Percentiles rank a stretch among this genome's conserved stretches.
Evolutionary conservation across 2,329 filamentous ascomycete genomes (phyloP).

Genomic region (Phaeoacremonium minimum): DNA sequence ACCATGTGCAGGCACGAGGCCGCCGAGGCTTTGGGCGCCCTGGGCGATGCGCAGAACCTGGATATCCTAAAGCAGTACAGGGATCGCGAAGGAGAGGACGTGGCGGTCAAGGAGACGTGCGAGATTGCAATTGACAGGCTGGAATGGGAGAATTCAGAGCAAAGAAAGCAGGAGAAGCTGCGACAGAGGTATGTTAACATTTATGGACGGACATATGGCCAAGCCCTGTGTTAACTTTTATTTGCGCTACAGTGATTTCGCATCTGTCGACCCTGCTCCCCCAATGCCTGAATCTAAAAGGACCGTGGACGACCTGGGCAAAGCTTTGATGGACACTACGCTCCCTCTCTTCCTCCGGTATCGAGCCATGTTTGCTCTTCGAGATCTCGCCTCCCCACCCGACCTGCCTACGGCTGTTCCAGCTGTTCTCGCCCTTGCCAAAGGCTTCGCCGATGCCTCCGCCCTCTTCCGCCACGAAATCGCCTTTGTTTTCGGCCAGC

Average conservation of each 20-base stretch:
- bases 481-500: conserved; percentile 95
- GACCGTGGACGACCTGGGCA: conserved; percentile 71
- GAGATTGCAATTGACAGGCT: conserved; percentile 95
- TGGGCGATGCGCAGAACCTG: conserved; percentile 72
- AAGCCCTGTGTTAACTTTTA: too few relatives aligned
- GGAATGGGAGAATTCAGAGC: conserved; percentile 81
- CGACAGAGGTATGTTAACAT: conserved; percentile 72
- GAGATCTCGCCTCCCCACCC: conserved; percentile 90
- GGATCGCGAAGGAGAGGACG: conserved; percentile 70
- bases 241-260: conserved; percentile 69
- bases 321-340: conserved; percentile 71
- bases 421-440: conserved; percentile 81
- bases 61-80: conserved; percentile 68
- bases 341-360: conserved; percentile 88
- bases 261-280: conserved; percentile 91
- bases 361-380: conserved; percentile 94
- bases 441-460: conserved; percentile 79
- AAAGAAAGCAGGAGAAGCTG: conserved; percentile 69
- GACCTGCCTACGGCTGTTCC: conserved; percentile 83
- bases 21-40: conserved; percentile 86
- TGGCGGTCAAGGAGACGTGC: conserved; percentile 89
- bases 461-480: conserved; percentile 97
- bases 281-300: conserved; percentile 69
- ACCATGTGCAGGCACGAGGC: conserved; percentile 96
- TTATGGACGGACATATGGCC: conserved; percentile 13